Evolutionary conservation across 1,139 yeast species (phyloP).

Genomic region (Nakaseomyces nivariensis): DNA sequence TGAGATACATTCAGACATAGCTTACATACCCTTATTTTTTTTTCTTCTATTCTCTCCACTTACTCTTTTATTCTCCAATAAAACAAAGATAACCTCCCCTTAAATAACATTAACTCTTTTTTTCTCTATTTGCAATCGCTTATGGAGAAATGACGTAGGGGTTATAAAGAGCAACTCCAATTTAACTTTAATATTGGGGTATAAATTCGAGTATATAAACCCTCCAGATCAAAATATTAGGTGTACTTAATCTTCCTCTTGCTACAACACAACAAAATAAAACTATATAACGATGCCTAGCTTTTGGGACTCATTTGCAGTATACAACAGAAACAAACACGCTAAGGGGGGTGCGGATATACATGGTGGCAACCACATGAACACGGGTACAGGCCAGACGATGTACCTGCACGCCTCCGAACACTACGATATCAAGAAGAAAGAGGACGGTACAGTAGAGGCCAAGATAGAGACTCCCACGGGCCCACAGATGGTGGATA

Average conservation of each 20-base stretch:
- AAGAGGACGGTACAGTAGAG: constrained; percentile 5
- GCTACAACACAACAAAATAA: background rate
- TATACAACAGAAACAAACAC: constrained; percentile 26
- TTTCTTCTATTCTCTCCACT: background rate
- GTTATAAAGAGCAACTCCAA: too few relatives aligned
- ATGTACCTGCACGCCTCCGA: constrained; percentile 18
- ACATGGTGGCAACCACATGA: constrained; percentile 20
- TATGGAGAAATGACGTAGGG: too few relatives aligned
- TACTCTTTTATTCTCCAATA: background rate
- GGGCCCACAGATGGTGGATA: constrained; percentile 19
- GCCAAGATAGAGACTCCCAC: constrained; percentile 2
- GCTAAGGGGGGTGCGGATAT: constrained; percentile 15
- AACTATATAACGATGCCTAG: constrained; percentile 13
- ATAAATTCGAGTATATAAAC: too few relatives aligned
- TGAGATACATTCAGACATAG: background rate
- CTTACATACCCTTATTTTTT: background rate
- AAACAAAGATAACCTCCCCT: background rate
- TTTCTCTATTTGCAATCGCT: too few relatives aligned
- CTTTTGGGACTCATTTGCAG: constrained; percentile 26
- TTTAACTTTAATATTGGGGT: too few relatives aligned
- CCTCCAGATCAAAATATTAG: too few relatives aligned
- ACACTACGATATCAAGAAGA: constrained; percentile 13
- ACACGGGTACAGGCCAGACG: constrained; percentile 19
- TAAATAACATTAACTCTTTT: background rate
- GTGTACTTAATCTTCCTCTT: too few relatives aligned